Base-by-base conservation (phyloP, 78 protist species). In the Planoprotostelium fungivorum region DNA sequence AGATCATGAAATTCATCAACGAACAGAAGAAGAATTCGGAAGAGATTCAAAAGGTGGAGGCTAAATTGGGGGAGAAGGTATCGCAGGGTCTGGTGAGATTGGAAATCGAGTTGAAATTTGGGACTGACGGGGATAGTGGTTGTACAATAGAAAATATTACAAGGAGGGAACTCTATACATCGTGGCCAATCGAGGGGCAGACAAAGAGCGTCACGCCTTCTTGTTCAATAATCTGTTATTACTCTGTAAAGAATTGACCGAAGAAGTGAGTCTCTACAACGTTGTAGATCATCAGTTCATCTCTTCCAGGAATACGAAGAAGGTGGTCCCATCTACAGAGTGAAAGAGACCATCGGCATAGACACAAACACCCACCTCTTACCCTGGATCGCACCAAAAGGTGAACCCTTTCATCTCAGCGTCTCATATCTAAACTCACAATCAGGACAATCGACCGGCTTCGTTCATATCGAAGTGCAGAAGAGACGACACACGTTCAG, bases 1-100 rank as follows among this genome's bases (percentile, higher is more conserved):
- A 89, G 29, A 92, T 92, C 16, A 92, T 51, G 73, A 25, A 25
- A 16, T 51, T 25, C 73, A 51, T 51, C 16, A 51, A 51, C 16
- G 73, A 51, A 51, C 73, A 51, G 16, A 51, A 51, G 73, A 51
- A 16, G 16, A 51, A 51, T 51, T 51, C 73, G 31, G 73, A 51
- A 25, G 31, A 51, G 16, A 51, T 51, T 16, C 73, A 25, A 5
- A 51, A 51, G 16, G 73, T 51, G 73, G 73, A 25, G 73, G 31
- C 5, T 16, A 51, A 51, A 51, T 51, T 51, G 73, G 73, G 73
- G 31, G 73, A 51, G 16, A 51, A 51, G 16, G 73, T 51, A 51
- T 5, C 73, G 16, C 73, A 51, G 73, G 16, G 73, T 16, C 16
- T 51, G 73, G 73, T 51, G 31, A 51, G 73, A 25, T 51, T 51